Evolutionary conservation across 495 filamentous ascomycete species (phyloP).

Genomic region (Lophiostoma macrostomum): DNA sequence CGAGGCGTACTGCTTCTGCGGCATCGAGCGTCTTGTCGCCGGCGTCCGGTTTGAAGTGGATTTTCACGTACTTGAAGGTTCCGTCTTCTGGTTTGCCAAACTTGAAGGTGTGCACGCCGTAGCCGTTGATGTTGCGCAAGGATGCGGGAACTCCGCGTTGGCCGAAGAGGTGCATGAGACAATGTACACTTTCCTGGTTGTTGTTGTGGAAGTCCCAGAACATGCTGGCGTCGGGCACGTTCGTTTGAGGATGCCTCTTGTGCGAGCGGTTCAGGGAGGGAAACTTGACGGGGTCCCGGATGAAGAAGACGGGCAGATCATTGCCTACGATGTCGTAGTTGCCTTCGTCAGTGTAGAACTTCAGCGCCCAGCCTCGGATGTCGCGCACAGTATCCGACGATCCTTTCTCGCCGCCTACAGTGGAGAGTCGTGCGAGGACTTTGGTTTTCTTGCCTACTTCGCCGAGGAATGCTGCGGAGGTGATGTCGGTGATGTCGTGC

Average conservation of each 20-base stretch:
- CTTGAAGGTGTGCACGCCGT: conserved; percentile 31
- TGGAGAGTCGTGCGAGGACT: conserved; percentile 25
- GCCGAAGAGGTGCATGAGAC: conserved; percentile 30
- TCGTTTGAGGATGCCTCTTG: conserved; percentile 49
- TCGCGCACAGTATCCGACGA: conserved; percentile 25
- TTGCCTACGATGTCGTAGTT: conserved; percentile 33
- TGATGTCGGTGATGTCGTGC: conserved; percentile 28
- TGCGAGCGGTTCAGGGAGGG: conserved; percentile 54
- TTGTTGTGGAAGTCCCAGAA: conserved; percentile 31
- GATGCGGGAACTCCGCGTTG: conserved; percentile 25
- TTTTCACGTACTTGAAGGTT: conserved; percentile 31
- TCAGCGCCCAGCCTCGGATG: conserved; percentile 27
- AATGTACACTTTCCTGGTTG: conserved; percentile 29
- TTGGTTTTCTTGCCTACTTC: conserved; percentile 28
- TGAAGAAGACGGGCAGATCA: conserved; percentile 49
- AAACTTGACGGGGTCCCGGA: conserved; percentile 57
- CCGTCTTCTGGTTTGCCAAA: conserved; percentile 20
- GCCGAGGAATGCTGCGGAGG: conserved; percentile 16
- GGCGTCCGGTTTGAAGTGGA: conserved; percentile 24
- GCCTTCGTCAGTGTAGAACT: conserved; percentile 30
- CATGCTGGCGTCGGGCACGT: conserved; percentile 29
- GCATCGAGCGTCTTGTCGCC: conserved; percentile 16
- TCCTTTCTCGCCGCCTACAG: conserved; percentile 23
- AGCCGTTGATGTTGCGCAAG: conserved; percentile 22
- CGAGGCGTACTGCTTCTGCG: conserved; percentile 10